Conservation (phyloP, 2,329 filamentous ascomycete species). For the Penicillium expansum region DNA sequence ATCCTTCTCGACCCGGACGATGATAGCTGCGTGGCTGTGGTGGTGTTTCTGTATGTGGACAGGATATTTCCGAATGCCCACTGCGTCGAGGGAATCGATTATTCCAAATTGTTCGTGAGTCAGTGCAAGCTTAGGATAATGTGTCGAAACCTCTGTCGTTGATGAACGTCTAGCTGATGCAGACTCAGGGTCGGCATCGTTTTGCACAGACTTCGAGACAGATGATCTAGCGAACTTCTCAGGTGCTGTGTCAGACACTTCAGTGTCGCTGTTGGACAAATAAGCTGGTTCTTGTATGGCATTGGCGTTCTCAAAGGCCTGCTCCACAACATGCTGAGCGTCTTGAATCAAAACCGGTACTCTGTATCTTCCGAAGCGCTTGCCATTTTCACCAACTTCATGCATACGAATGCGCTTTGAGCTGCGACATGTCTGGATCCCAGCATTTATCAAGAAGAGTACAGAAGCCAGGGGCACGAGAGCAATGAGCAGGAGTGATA, state of each 20-base stretch:
- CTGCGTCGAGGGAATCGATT: constrained; percentile 69
- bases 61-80: constrained; percentile 59
- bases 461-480: constrained; percentile 71
- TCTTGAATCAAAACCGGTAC: constrained; percentile 74
- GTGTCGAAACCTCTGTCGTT: neutral
- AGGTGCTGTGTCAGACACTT: constrained; percentile 25
- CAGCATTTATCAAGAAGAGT: constrained; percentile 71
- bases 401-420: constrained; percentile 72
- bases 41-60: constrained; percentile 58
- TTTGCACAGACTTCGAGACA: neutral
- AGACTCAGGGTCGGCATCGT: neutral
- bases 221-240: constrained; percentile 24
- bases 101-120: constrained; percentile 79
- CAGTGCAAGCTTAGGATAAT: constrained; percentile 70
- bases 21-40: constrained; percentile 89
- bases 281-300: constrained; percentile 69
- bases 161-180: neutral
- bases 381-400: constrained; percentile 65
- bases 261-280: constrained; percentile 46
- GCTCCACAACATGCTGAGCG: constrained; percentile 72
- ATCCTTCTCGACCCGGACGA: constrained; percentile 67
- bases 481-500: constrained; percentile 63
- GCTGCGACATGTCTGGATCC: constrained; percentile 73
- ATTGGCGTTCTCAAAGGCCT: constrained; percentile 71
- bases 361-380: constrained; percentile 68